Evolutionary conservation across 495 filamentous ascomycete species (phyloP), one percentile per base, ranked within the genome.

Genomic region (Aspergillus sclerotioniger): DNA sequence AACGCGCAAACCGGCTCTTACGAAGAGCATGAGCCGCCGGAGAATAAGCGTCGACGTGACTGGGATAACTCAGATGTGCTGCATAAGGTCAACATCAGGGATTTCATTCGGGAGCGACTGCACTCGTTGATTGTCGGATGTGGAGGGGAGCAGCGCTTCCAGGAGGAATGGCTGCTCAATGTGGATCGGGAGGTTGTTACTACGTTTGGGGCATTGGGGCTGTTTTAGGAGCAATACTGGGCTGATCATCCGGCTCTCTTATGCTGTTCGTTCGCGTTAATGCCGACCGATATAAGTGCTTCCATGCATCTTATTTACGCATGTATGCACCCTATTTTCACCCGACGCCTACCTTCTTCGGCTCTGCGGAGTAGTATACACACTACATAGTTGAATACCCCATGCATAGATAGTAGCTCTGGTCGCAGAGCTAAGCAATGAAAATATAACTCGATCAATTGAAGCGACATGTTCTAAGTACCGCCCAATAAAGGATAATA

Each of bases 101-200:
- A 81, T 8, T 96, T 90, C 67, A 79, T 96, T 12, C 82, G 83
- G 53, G 80, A 85, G 41, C 79, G 84, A 32, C 64, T 98, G 52
- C 74, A 80, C n/a, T 71, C 79, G 1, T 74, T 89, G n/a, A 82
- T 96, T 56, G 74, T 72, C 54, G 73, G 79, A 5, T 82, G 79
- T 57, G 93, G 92, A 4, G 91, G 92, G 2, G 82, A 84, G 51
- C 80, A 87, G 64, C 76, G 71, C 15, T 96, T 97, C 71, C 80
- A 87, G 71, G 79, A 83, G 45, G 80, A 90, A 45, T 97, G 88
- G 88, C 71, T 90, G n/a, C 79, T 80, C n/a, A 90, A 95, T 76
- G 90, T 97, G 33, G 94, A 98, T 73, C 76, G 78, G 43, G 86
- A 95, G 43, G 89, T 98, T 3, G 61, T 96, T 53, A 66, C 66